Conservation (phyloP, 169 alveolate species). For the Cryptosporidium muris region DNA sequence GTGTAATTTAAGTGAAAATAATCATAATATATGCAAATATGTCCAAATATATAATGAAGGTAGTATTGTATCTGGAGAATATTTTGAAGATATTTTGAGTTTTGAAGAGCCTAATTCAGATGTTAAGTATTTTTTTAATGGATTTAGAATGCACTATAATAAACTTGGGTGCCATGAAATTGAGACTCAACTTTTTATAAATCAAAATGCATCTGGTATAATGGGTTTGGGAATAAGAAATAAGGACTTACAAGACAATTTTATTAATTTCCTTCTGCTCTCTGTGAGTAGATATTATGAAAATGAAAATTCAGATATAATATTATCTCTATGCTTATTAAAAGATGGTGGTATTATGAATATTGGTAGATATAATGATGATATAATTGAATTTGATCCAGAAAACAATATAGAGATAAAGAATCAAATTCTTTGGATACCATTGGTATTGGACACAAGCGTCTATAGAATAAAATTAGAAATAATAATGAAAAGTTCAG, state of each 20-base stretch:
- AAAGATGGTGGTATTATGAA: constrained; percentile 31
- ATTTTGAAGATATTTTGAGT: constrained; percentile 71
- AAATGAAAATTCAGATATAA: not conserved
- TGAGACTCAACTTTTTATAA: constrained; percentile 73
- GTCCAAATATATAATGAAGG: constrained; percentile 75
- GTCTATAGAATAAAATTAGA: constrained; percentile 21
- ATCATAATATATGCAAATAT: constrained; percentile 71
- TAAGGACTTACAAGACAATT: not conserved
- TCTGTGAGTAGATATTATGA: not conserved
- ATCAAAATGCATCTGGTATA: constrained; percentile 76
- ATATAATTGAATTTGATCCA: constrained; percentile 2
- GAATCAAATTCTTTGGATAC: constrained; percentile 29
- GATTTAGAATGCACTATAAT: constrained; percentile 11
- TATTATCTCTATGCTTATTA: constrained; percentile 38
- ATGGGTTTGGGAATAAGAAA: constrained; percentile 72
- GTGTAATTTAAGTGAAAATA: constrained; percentile 23
- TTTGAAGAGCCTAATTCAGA: constrained; percentile 27
- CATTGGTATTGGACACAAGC: constrained; percentile 10
- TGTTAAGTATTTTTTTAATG: not conserved
- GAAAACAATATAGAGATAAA: not conserved
- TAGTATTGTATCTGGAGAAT: constrained; percentile 74
- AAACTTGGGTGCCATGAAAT: constrained; percentile 74
- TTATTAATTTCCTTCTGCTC: not conserved
- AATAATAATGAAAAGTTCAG: not conserved
- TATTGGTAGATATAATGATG: constrained; percentile 37